Evolutionary conservation across 768 basidiomycete species (phyloP).

Genomic region (Gloeostereum incarnatum): DNA sequence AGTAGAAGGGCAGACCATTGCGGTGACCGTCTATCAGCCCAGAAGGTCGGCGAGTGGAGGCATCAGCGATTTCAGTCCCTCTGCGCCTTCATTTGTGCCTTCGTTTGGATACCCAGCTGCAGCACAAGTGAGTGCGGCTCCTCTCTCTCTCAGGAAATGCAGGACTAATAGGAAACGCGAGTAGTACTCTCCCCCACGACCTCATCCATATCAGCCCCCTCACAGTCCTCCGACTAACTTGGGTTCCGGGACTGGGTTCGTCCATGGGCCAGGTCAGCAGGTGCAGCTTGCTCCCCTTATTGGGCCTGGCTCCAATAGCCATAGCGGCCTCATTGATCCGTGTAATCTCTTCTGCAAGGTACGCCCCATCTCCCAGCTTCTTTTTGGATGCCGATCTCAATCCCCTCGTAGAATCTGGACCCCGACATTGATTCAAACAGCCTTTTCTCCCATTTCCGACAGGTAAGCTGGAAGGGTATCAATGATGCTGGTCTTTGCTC

Average conservation of each 20-base stretch:
- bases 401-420: constrained; percentile 60
- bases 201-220: constrained; percentile 38
- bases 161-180: no score
- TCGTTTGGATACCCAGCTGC: constrained; percentile 60
- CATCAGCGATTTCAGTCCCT: constrained; percentile 59
- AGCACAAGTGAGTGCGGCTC: no score
- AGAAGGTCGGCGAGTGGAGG: constrained; percentile 44
- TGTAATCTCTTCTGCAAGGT: constrained; percentile 90
- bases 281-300: constrained; percentile 69
- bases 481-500: constrained; percentile 10
- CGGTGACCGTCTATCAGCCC: constrained; percentile 70
- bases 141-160: no score
- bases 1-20: constrained; percentile 76
- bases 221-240: constrained; percentile 26
- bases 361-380: constrained; percentile 8
- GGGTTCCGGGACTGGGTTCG: constrained; percentile 43
- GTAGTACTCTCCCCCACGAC: constrained; percentile 65
- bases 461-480: constrained; percentile 31
- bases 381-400: constrained; percentile 4
- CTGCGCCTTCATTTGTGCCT: constrained; percentile 72
- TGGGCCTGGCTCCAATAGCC: constrained; percentile 75
- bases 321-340: constrained; percentile 83
- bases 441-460: constrained; percentile 75
- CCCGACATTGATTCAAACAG: constrained; percentile 79
- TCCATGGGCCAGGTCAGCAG: constrained; percentile 87